These are phyloP conservation scores for Curvularia verruculosa DNA, from an alignment of 2,329 filamentous ascomycete genomes.

Conservation along the genomic window DNA sequence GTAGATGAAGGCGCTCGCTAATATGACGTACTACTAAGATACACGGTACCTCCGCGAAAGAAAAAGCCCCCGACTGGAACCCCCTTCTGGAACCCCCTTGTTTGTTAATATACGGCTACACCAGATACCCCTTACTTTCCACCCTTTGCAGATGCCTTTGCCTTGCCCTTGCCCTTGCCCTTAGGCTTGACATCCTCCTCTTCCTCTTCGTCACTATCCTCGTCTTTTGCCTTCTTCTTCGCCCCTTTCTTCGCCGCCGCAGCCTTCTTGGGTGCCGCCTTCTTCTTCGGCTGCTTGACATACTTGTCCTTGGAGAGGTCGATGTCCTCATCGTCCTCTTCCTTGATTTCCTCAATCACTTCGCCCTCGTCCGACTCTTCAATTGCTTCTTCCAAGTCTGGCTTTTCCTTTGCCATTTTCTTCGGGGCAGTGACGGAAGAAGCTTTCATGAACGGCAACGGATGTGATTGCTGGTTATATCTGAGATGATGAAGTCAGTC, in stretches of 20 bases:
- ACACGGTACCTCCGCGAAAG: background rate
- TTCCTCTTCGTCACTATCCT: conserved; percentile 43
- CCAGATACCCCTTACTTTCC: conserved; percentile 10
- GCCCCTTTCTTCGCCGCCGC: conserved; percentile 54
- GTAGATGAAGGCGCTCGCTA: background rate
- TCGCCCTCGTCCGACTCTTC: conserved; percentile 81
- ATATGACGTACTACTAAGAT: background rate
- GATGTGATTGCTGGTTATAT: conserved; percentile 86
- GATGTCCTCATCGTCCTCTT: conserved; percentile 75
- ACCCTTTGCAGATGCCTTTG: conserved; percentile 47
- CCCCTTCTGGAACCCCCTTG: too few relatives aligned
- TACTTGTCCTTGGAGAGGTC: conserved; percentile 95
- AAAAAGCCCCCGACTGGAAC: too few relatives aligned
- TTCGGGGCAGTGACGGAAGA: conserved; percentile 76
- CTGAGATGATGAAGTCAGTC: conserved; percentile 52
- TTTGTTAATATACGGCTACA: background rate
- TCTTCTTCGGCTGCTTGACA: conserved; percentile 87
- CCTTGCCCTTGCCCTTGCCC: conserved; percentile 49
- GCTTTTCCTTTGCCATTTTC: conserved; percentile 73
- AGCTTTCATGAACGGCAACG: conserved; percentile 95
- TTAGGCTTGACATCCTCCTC: conserved; percentile 59
- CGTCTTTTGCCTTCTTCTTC: conserved; percentile 48
- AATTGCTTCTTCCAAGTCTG: conserved; percentile 94
- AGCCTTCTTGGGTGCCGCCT: conserved; percentile 56
- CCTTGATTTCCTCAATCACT: conserved; percentile 54